phyloP scores from a whole-genome alignment of 2,329 filamentous ascomycete genomes.

The Arthroderma uncinatum region DNA sequence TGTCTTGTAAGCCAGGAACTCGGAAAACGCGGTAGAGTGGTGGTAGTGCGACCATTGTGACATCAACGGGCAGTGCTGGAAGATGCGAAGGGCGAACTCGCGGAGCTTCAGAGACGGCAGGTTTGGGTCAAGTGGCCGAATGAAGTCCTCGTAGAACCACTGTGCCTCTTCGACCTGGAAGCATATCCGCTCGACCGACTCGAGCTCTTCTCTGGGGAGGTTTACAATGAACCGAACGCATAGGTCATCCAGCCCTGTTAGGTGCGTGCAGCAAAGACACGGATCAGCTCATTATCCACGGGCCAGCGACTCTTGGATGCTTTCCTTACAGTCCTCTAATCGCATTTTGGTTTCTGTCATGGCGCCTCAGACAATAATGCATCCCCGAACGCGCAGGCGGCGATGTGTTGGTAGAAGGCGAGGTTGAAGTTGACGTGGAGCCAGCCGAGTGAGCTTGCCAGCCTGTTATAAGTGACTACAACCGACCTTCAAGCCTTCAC shows the following conservation, averaged over 20 bases:
- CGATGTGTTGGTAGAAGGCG: background rate
- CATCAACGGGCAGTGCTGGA: conserved; percentile 84
- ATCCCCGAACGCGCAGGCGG: conserved; percentile 40
- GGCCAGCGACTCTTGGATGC: background rate
- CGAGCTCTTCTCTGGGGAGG: conserved; percentile 79
- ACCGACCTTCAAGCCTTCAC: background rate
- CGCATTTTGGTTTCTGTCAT: conserved; percentile 73
- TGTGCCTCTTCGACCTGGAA: conserved; percentile 99
- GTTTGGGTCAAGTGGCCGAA: conserved; percentile 73
- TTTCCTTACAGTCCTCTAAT: conserved; percentile 66
- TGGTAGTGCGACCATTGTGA: conserved; percentile 66
- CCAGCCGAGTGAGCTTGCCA: background rate
- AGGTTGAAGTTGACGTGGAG: background rate
- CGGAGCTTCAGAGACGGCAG: conserved; percentile 78
- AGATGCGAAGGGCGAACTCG: conserved; percentile 79
- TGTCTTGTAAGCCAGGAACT: conserved; percentile 90
- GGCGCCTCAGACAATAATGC: conserved; percentile 46
- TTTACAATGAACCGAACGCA: conserved; percentile 98
- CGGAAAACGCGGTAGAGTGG: conserved; percentile 72
- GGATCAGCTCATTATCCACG: background rate
- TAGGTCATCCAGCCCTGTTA: conserved; percentile 82
- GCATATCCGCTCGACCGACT: conserved; percentile 84
- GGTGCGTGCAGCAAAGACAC: conserved; percentile 7
- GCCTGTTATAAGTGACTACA: background rate
- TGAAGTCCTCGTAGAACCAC: conserved; percentile 99